These are phyloP conservation scores for Mucor velutinosus DNA, from an alignment of 371 early-diverging fungal genomes.

Conservation along the genomic window DNA sequence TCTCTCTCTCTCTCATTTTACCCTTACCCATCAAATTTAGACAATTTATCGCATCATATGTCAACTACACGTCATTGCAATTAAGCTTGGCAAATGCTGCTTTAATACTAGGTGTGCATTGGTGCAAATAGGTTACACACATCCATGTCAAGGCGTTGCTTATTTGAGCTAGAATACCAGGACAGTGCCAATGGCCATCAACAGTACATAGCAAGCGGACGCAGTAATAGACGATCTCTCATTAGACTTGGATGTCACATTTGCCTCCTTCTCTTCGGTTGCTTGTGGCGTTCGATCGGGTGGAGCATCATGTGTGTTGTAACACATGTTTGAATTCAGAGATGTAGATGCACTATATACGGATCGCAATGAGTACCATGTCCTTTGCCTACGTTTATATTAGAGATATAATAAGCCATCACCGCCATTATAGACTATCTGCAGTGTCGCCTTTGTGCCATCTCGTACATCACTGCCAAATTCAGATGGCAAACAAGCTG, in stretches of 20 bases:
- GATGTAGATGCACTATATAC: constrained; percentile 41
- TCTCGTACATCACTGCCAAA: constrained; percentile 35
- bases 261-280: too few species aligned
- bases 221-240: constrained; percentile 8
- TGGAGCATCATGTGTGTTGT: constrained; percentile 32
- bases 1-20: neutral
- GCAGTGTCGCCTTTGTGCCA: constrained; percentile 58
- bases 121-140: neutral
- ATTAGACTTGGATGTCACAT: neutral
- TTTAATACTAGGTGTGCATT: too few species aligned
- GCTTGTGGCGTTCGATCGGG: neutral
- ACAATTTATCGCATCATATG: neutral
- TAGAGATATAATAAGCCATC: constrained; percentile 54
- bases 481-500: constrained; percentile 47
- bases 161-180: neutral
- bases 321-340: constrained; percentile 43
- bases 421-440: constrained; percentile 57
- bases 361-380: neutral
- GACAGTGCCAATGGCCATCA: neutral
- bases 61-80: neutral
- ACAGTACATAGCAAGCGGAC: neutral
- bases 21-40: neutral
- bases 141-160: neutral
- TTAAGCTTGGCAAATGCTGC: neutral
- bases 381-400: neutral